Evolutionary conservation across 2,329 filamentous ascomycete species (phyloP), one percentile per base, ranked within the genome.

Genomic region (Neofusicoccum sp.): DNA sequence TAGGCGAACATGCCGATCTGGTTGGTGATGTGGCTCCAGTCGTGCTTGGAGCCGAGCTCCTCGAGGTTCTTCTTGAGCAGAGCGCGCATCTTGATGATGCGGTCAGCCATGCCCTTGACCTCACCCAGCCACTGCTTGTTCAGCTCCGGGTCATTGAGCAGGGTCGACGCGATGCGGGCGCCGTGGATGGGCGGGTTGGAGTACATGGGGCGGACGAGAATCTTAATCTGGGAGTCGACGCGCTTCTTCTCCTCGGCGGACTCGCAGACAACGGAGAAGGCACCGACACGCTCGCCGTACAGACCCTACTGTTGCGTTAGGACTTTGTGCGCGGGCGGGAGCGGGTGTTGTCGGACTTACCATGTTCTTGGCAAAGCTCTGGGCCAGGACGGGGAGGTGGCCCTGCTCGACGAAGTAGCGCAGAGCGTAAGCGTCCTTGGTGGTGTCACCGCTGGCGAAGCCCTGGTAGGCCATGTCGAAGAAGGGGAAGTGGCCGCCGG

Each of bases 391-490:
- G 74, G 95, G 86, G 74, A 91, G 86, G 82, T 96, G 92, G 70
- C 93, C 93, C 80, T 97, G 82, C 80, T 91, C 85, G 75, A 97
- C 87, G 76, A 99, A 99, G 84, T 97, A 84, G 68, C 95, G 88
- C 67, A 98, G 85, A 63, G 95, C 91, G 75, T 93, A 98, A 65
- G 95, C 95, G 75, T 99, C 93, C 78, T 88, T 88, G 82, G 96
- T 86, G 66, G 90, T 95, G 79, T 96, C 86, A 68, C 93, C 93
- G 66, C 89, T 95, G 69, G 93, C 93, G 73, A 99, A 98, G 70
- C 93, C 93, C 81, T 99, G 93, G 84, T 99, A 99, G 66, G 93
- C 93, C 93, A 97, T 97, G 79, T 98, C 93, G 81, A 98, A 99
- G 86, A 99, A 97, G 70, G 91, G 88, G 76, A 89, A 96, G 84